phyloP scores from a whole-genome alignment of 2,329 filamentous ascomycete species.

The Cladophialophora chaetospira region DNA sequence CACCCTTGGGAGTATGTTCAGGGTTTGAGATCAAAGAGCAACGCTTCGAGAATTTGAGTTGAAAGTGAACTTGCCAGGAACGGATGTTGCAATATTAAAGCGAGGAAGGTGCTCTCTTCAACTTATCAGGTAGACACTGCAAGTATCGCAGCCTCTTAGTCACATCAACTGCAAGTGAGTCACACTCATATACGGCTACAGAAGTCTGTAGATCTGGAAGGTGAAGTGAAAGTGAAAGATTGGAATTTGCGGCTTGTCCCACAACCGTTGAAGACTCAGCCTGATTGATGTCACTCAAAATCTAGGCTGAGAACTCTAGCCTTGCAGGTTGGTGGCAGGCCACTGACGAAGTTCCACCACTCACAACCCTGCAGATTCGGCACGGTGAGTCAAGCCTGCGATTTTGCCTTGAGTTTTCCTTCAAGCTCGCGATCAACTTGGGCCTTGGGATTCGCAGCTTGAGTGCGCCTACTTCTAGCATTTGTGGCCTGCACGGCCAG shows the following conservation, averaged over 20 bases:
- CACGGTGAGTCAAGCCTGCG: neutral
- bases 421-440: neutral
- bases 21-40: neutral
- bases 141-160: neutral
- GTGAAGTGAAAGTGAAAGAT: no score
- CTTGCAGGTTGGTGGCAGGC: neutral
- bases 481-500: neutral
- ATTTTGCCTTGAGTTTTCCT: neutral
- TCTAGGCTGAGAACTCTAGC: conserved; percentile 4
- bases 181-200: neutral
- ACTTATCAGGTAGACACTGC: neutral
- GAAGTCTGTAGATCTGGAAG: neutral
- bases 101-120: neutral
- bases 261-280: conserved; percentile 1
- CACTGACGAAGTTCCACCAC: neutral
- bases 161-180: neutral
- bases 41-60: neutral
- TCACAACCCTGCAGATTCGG: neutral
- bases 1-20: no score
- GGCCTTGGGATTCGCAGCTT: neutral
- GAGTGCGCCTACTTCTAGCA: no score
- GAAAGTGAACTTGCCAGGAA: neutral
- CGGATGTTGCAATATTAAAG: neutral
- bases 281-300: conserved; percentile 24
- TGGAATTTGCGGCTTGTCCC: neutral